Evolutionary conservation across 1,284 basidiomycete species (phyloP).

Genomic region (Irpex sp.): DNA sequence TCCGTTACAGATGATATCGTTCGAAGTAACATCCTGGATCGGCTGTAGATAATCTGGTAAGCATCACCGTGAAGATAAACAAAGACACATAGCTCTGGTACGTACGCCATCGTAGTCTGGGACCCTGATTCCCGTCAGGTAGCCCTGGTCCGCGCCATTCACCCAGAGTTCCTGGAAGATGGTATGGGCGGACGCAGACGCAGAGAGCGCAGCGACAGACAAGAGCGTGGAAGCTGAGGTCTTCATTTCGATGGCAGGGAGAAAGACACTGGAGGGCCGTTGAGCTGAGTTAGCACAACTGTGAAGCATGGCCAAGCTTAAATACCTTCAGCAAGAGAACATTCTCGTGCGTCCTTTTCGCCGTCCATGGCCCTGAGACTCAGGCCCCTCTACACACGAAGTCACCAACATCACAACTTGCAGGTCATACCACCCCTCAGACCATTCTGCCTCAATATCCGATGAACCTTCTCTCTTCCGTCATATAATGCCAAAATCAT

Average conservation of each 20-base stretch:
- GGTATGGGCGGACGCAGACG: constrained; percentile 5
- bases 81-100: background rate
- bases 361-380: background rate
- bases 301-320: background rate
- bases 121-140: constrained; percentile 4
- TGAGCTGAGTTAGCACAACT: no score
- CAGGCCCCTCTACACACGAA: no score
- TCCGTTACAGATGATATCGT: constrained; percentile 55
- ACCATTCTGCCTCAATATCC: background rate
- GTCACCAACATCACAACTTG: no score
- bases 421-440: background rate
- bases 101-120: constrained; percentile 8
- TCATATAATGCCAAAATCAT: background rate
- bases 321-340: background rate
- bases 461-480: background rate
- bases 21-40: constrained; percentile 48
- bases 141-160: constrained; percentile 8
- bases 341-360: background rate
- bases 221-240: background rate
- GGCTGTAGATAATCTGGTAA: constrained; percentile 29
- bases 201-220: constrained; percentile 1
- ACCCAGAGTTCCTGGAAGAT: constrained; percentile 10
- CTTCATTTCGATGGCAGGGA: background rate
- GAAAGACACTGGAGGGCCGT: no score
- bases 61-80: background rate